phyloP scores from a whole-genome alignment of 306 rosid species.

The Senna siamea region DNA sequence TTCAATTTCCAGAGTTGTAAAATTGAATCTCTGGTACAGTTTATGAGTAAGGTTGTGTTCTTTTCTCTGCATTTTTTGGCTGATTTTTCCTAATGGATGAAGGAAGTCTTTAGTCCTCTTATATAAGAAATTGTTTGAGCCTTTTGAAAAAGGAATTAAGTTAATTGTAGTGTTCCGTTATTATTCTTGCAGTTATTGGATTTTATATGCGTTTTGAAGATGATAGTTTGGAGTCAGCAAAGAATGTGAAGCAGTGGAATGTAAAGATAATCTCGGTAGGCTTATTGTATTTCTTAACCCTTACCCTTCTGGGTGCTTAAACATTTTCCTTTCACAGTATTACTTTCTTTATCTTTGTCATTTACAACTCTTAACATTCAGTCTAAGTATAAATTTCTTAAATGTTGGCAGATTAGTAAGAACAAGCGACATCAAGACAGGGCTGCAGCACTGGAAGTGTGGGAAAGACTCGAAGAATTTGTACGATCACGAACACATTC shows the following conservation, averaged over 20 bases:
- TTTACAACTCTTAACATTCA: constrained; percentile 1
- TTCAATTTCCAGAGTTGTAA: not conserved
- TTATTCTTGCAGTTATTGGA: constrained; percentile 45
- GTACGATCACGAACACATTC: constrained; percentile 90
- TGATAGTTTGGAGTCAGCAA: constrained; percentile 91
- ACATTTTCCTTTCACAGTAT: constrained; percentile 5
- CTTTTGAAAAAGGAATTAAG: not conserved
- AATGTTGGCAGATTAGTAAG: constrained; percentile 80
- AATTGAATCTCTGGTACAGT: not conserved
- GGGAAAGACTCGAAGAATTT: constrained; percentile 97
- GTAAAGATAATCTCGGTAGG: constrained; percentile 93
- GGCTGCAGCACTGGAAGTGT: constrained; percentile 98
- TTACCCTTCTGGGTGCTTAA: not conserved
- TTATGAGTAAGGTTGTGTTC: not conserved
- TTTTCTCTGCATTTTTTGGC: not conserved
- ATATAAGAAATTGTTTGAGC: not conserved
- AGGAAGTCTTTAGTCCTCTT: not conserved
- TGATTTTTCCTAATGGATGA: too few relatives aligned
- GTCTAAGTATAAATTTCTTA: constrained; percentile 15
- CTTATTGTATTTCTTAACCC: constrained; percentile 19
- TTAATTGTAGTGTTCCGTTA: constrained; percentile 5
- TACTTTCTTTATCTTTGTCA: not conserved
- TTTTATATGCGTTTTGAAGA: constrained; percentile 63
- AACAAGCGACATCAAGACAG: constrained; percentile 97
- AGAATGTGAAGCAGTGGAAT: constrained; percentile 97